A percentile compares a stretch with the other conserved stretches of the same genome.
phyloP scores from a whole-genome alignment of 805 yeast genomes.

The Debaryomyces prosopidis region DNA sequence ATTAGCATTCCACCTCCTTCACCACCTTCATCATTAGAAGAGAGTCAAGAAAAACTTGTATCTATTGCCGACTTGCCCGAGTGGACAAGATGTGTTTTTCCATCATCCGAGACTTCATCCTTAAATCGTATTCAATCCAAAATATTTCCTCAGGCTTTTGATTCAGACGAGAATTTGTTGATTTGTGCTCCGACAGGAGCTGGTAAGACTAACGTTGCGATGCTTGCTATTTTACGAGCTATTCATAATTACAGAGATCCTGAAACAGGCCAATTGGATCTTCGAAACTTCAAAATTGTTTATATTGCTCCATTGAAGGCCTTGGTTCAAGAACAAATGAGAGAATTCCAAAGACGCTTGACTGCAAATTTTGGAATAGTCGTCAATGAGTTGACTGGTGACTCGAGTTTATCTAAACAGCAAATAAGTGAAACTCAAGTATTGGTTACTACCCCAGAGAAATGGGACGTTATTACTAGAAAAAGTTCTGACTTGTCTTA shows the following conservation, averaged over 20 bases:
- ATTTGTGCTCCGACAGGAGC: constrained; percentile 99
- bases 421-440: constrained; percentile 80
- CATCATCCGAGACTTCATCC: constrained; percentile 58
- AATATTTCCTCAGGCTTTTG: constrained; percentile 77
- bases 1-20: constrained; percentile 89
- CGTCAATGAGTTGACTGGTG: constrained; percentile 91
- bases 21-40: constrained; percentile 38
- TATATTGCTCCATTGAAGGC: constrained; percentile 95
- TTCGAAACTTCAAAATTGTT: constrained; percentile 69
- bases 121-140: constrained; percentile 83
- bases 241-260: constrained; percentile 52
- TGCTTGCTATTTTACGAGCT: constrained; percentile 71
- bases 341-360: constrained; percentile 77
- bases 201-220: constrained; percentile 96
- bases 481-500: constrained; percentile 69
- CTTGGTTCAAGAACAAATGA: constrained; percentile 89
- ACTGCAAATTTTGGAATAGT: constrained; percentile 57
- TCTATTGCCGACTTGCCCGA: constrained; percentile 65
- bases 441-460: constrained; percentile 92
- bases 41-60: constrained; percentile 45
- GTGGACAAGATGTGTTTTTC: constrained; percentile 83
- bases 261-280: constrained; percentile 48
- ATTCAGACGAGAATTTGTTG: constrained; percentile 67
- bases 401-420: constrained; percentile 69
- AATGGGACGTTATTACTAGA: constrained; percentile 95